Evolutionary conservation across 805 yeast species (phyloP), one percentile per base, ranked within the genome.

Genomic region (Monosporozyma yasuniensis): DNA sequence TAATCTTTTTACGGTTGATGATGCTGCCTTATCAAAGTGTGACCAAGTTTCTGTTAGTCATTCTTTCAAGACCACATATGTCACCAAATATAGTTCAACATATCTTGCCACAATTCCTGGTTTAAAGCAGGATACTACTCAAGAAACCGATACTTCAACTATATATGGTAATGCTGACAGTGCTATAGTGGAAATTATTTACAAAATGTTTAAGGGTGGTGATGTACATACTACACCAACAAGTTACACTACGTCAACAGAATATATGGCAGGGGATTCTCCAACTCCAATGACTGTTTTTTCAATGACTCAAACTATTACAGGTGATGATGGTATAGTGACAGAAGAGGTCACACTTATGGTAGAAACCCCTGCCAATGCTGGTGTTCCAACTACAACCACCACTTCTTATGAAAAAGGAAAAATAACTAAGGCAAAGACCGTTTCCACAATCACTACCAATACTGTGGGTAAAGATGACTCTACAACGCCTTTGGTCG

Each of bases 1-100:
- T 27, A 54, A 48, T 43, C n/a, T 32, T 11, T 32, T 10, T 11
- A 28, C 47, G 3, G 35, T 48, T 23, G 42, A 41, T 18, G 52
- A 44, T n/a, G 34, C 39, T 21, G n/a, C 10, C 4, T 4, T 10
- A 10, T 32, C 37, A 4, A n/a, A 32, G 8, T 34, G 41, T 44
- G 41, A n/a, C 3, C 9, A 8, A 14, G 16, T 41, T 23, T 16
- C 12, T 14, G 12, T 23, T 5, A n/a, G 27, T 12, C 32, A 41
- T 41, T 4, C 12, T 22, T 41, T 41, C 16, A 23, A 27, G 4
- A 16, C 39, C 4, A 6, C 28, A 19, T 21, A 25, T 14, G 14
- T n/a, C 12, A 32, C 37, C 14, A 32, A 32, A 11, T 32, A 32
- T 32, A 32, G 37, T 32, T 10, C 37, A 4, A n/a, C 14, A 10